These are phyloP conservation scores for Prillingera fragicola DNA, from an alignment of 1,284 basidiomycete species.

Conservation along the genomic window DNA sequence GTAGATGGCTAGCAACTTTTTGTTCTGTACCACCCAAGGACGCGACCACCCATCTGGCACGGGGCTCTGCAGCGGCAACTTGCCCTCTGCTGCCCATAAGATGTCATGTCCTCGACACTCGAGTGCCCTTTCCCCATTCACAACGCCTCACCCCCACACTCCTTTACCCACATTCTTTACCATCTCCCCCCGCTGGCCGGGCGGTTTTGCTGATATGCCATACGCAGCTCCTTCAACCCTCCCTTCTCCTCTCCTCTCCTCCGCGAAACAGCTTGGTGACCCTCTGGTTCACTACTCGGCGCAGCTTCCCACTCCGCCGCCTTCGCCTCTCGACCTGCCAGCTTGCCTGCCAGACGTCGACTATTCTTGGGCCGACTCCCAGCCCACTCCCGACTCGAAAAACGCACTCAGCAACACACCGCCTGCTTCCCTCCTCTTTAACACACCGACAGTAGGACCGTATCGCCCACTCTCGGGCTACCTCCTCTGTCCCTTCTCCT, in stretches of 20 bases:
- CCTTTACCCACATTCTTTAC: background rate
- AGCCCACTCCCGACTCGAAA: background rate
- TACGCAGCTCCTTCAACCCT: background rate
- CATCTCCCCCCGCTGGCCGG: background rate
- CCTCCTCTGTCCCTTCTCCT: background rate
- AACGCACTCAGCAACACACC: no score
- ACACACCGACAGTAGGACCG: background rate
- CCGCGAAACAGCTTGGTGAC: no score
- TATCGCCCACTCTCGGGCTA: background rate
- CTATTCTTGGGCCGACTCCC: background rate
- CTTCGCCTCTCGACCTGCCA: background rate
- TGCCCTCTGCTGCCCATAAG: background rate
- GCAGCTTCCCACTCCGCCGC: background rate
- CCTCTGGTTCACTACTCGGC: no score
- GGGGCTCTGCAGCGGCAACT: no score
- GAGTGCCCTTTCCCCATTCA: background rate
- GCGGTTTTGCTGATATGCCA: background rate
- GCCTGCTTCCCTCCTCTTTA: background rate
- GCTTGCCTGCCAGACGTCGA: background rate
- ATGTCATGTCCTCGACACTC: background rate
- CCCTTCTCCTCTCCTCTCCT: background rate
- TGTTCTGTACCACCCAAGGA: background rate
- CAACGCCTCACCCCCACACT: background rate
- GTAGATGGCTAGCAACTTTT: background rate
- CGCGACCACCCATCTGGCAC: no score